Evolutionary conservation across 345 rosid species (phyloP).

Genomic region (Punica granatum): DNA sequence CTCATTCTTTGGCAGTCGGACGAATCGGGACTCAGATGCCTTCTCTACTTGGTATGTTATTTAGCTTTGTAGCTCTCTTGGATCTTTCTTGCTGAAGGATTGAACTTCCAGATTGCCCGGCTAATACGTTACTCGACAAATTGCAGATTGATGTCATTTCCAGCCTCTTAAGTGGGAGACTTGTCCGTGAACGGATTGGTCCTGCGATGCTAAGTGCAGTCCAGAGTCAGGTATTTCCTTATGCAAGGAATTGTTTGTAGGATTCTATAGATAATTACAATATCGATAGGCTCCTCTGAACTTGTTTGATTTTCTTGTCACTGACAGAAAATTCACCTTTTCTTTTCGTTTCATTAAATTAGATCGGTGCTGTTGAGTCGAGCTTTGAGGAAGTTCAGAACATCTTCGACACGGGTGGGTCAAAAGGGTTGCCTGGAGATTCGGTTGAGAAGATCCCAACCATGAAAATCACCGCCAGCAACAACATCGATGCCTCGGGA

Average conservation of each 20-base stretch:
- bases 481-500: constrained; percentile 64
- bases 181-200: constrained; percentile 93
- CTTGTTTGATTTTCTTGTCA: constrained; percentile 7
- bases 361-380: constrained; percentile 96
- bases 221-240: constrained; percentile 79
- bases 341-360: constrained; percentile 7
- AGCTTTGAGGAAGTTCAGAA: constrained; percentile 67
- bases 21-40: constrained; percentile 82
- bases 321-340: neutral
- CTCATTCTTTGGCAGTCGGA: constrained; percentile 93
- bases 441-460: constrained; percentile 79
- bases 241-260: neutral
- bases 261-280: neutral
- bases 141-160: constrained; percentile 91
- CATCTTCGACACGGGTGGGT: constrained; percentile 76
- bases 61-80: neutral
- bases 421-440: constrained; percentile 75
- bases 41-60: constrained; percentile 80
- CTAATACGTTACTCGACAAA: neutral
- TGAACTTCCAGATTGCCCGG: neutral
- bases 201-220: constrained; percentile 99
- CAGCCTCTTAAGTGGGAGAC: constrained; percentile 97
- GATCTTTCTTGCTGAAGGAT: neutral
- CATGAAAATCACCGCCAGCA: constrained; percentile 52
- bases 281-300: neutral